phyloP scores from a whole-genome alignment of 2,329 filamentous ascomycete genomes.

The Bipolaris oryzae region DNA sequence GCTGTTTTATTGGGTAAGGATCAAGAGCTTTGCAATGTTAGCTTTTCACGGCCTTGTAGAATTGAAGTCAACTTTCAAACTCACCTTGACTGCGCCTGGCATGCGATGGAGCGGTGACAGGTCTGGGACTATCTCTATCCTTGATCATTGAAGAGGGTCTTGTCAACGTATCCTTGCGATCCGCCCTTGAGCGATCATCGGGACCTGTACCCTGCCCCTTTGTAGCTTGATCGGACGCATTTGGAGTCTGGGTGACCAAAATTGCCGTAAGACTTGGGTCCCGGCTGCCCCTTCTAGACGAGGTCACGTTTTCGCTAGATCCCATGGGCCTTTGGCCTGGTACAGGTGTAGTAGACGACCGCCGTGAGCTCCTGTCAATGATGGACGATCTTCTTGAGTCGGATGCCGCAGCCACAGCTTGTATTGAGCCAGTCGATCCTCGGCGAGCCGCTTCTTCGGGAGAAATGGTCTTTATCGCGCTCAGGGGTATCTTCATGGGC shows the following conservation, averaged over 20 bases:
- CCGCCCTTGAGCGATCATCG: conserved; percentile 26
- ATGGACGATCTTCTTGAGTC: conserved; percentile 38
- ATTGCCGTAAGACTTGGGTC: conserved; percentile 50
- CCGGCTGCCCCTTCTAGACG: conserved; percentile 46
- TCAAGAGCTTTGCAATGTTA: conserved; percentile 31
- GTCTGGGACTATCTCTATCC: conserved; percentile 34
- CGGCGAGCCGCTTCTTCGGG: conserved; percentile 32
- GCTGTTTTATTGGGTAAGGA: conserved; percentile 39
- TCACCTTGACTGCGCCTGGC: conserved; percentile 45
- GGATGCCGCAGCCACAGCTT: conserved; percentile 18
- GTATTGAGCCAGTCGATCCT: conserved; percentile 37
- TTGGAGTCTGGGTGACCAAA: conserved; percentile 47
- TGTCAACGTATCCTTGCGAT: conserved; percentile 41
- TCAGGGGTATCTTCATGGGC: conserved; percentile 13
- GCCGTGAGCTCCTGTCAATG: conserved; percentile 37
- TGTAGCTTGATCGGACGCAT: conserved; percentile 30
- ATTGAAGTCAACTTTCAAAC: conserved; percentile 22
- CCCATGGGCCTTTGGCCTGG: conserved; percentile 22
- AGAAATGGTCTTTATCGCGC: conserved; percentile 13
- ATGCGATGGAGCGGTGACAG: conserved; percentile 45
- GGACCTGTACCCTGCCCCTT: conserved; percentile 23
- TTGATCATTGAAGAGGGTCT: conserved; percentile 36
- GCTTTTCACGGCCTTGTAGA: conserved; percentile 6
- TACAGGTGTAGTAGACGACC: conserved; percentile 38
- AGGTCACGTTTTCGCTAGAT: conserved; percentile 43